Percentiles rank a stretch among this genome's conserved stretches.
These are phyloP conservation scores for Penicillium canescens DNA, from an alignment of 495 filamentous ascomycete genomes.

Conservation along the genomic window DNA sequence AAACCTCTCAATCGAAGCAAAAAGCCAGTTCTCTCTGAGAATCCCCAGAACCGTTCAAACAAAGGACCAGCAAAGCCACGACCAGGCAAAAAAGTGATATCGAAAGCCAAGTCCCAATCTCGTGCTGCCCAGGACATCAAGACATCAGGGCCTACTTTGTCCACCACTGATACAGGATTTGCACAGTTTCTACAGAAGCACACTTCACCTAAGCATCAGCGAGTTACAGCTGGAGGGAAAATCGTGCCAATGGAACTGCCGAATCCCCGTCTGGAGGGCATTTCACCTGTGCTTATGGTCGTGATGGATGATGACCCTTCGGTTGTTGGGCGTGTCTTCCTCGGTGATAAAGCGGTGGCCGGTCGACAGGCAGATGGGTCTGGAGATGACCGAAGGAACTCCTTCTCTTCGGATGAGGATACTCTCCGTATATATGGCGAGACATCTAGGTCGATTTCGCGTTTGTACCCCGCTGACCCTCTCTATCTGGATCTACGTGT, in stretches of 20 bases:
- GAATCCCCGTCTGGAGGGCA: constrained; percentile 16
- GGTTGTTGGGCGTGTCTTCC: neutral
- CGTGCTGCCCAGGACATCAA: constrained; percentile 16
- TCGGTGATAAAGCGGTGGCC: neutral
- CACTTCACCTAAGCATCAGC: constrained; percentile 58
- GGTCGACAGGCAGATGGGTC: too few relatives aligned
- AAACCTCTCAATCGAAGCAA: neutral
- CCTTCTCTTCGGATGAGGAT: too few relatives aligned
- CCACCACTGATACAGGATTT: constrained; percentile 42
- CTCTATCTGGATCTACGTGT: too few relatives aligned
- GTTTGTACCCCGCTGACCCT: too few relatives aligned
- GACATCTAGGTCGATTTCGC: too few relatives aligned
- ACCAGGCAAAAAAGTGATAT: constrained; percentile 1
- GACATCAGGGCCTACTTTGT: constrained; percentile 16
- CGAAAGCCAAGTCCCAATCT: neutral
- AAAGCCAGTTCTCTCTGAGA: constrained; percentile 3
- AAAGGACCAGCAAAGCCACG: neutral
- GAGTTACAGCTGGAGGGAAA: constrained; percentile 65
- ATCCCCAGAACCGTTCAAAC: constrained; percentile 4
- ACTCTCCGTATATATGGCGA: too few relatives aligned
- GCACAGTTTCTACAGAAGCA: constrained; percentile 58
- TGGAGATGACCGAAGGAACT: neutral
- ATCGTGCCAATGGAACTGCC: constrained; percentile 54
- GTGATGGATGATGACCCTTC: neutral
- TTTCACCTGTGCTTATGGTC: neutral